phyloP scores from a whole-genome alignment of 2,329 filamentous ascomycete species.

The Aspergillus sp. region DNA sequence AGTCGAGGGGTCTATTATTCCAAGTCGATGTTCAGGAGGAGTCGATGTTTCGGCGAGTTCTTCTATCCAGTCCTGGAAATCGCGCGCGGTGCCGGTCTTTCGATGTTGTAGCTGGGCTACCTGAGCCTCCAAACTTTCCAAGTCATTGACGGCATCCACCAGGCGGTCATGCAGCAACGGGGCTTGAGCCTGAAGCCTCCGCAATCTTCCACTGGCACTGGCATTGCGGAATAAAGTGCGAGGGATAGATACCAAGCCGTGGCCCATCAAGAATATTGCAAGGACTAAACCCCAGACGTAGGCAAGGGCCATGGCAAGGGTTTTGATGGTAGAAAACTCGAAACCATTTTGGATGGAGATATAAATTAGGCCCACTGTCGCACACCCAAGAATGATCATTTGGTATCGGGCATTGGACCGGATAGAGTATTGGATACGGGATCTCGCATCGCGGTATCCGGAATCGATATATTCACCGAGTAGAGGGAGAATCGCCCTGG shows the following conservation, averaged over 20 bases:
- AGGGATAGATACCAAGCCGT: conserved; percentile 89
- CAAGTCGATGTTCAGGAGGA: conserved; percentile 59
- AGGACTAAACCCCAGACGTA: conserved; percentile 92
- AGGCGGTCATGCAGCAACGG: conserved; percentile 83
- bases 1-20: conserved; percentile 35
- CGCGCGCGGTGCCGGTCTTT: conserved; percentile 72
- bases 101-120: conserved; percentile 75
- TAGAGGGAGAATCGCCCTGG: conserved; percentile 83
- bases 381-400: conserved; percentile 71
- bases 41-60: conserved; percentile 79
- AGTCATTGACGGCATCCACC: conserved; percentile 74
- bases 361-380: conserved; percentile 74
- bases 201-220: conserved; percentile 71
- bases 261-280: conserved; percentile 96
- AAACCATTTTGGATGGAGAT: conserved; percentile 77
- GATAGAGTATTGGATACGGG: conserved; percentile 79
- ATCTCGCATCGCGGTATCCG: conserved; percentile 83
- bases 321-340: conserved; percentile 71
- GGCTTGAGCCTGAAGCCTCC: conserved; percentile 73
- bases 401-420: conserved; percentile 88
- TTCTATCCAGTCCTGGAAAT: conserved; percentile 93
- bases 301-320: conserved; percentile 84
- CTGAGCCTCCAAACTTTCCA: conserved; percentile 80
- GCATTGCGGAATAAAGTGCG: conserved; percentile 76
- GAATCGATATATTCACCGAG: conserved; percentile 94